phyloP scores from a whole-genome alignment of 2,329 filamentous ascomycete genomes.

The Dactylellina cionopaga region DNA sequence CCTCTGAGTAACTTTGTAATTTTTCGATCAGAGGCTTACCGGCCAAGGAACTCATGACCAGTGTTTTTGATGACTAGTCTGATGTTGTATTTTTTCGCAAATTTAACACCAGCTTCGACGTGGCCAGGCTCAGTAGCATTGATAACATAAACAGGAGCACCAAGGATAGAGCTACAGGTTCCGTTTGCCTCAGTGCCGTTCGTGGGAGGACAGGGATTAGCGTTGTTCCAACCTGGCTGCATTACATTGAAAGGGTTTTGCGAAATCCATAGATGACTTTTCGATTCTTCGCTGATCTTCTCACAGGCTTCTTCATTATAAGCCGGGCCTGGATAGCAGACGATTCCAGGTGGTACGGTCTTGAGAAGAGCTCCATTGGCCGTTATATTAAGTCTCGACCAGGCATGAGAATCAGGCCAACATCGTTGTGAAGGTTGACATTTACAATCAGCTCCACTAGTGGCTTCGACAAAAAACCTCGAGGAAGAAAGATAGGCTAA shows the following conservation, averaged over 20 bases:
- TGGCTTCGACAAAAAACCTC: constrained; percentile 34
- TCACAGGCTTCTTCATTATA: constrained; percentile 54
- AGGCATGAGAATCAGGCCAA: constrained; percentile 60
- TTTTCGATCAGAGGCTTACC: constrained; percentile 35
- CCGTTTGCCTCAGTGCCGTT: constrained; percentile 61
- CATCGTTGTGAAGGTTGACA: constrained; percentile 54
- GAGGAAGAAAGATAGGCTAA: constrained; percentile 28
- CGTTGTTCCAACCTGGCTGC: constrained; percentile 58
- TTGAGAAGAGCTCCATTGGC: constrained; percentile 60
- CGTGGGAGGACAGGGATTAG: constrained; percentile 60
- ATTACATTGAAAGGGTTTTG: constrained; percentile 57
- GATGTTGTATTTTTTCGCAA: constrained; percentile 59
- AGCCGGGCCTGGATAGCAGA: constrained; percentile 58
- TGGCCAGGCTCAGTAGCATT: constrained; percentile 58
- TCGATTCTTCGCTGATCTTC: constrained; percentile 51
- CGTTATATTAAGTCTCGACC: constrained; percentile 60
- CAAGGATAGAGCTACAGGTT: constrained; percentile 50
- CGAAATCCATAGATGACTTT: constrained; percentile 60
- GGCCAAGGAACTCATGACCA: constrained; percentile 60
- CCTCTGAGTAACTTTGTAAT: too few species aligned
- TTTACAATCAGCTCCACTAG: constrained; percentile 41
- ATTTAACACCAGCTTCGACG: constrained; percentile 61
- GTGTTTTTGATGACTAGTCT: constrained; percentile 60
- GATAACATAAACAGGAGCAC: constrained; percentile 59
- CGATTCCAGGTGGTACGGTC: constrained; percentile 58